These are phyloP conservation scores for Fusarium nurragi DNA, from an alignment of 2,329 filamentous ascomycete species.

Conservation along the genomic window DNA sequence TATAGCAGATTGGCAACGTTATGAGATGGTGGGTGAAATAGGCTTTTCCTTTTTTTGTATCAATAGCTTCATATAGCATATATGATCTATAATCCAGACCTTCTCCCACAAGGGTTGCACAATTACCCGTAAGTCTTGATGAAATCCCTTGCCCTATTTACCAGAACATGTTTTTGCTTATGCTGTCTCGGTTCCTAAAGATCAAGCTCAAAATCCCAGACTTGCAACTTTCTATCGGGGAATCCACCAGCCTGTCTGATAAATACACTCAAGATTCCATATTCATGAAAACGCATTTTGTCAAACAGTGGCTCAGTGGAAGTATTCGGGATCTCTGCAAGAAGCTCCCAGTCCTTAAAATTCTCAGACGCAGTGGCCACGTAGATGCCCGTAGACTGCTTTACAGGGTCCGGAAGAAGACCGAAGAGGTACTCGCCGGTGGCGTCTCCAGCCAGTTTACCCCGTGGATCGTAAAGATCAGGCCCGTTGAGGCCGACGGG, in stretches of 20 bases:
- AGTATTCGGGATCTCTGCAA: constrained; percentile 24
- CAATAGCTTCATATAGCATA: too few species aligned
- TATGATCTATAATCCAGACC: too few species aligned
- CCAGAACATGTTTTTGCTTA: too few species aligned
- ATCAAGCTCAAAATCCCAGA: constrained; percentile 34
- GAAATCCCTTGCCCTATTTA: too few species aligned
- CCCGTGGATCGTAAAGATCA: constrained; percentile 26
- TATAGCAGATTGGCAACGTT: too few species aligned
- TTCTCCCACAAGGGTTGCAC: too few species aligned
- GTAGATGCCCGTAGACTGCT: constrained; percentile 8
- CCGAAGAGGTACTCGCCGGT: constrained; percentile 19
- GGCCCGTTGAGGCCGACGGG: constrained; percentile 20
- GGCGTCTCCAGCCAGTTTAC: constrained; percentile 27
- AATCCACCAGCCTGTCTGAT: constrained; percentile 17
- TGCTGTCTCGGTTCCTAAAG: neutral
- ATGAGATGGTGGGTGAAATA: too few species aligned
- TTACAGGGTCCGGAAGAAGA: constrained; percentile 10
- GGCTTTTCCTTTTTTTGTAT: too few species aligned
- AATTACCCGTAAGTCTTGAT: too few species aligned
- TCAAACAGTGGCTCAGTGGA: constrained; percentile 29
- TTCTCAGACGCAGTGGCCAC: constrained; percentile 4
- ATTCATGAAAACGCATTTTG: constrained; percentile 4
- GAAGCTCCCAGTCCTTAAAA: constrained; percentile 20
- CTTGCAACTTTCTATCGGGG: constrained; percentile 24
- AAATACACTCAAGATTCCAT: constrained; percentile 19